Evolutionary conservation across 192 early-diverging fungal genomes (phyloP), one percentile per base, ranked within the genome.

Genomic region (Geranomyces variabilis): DNA sequence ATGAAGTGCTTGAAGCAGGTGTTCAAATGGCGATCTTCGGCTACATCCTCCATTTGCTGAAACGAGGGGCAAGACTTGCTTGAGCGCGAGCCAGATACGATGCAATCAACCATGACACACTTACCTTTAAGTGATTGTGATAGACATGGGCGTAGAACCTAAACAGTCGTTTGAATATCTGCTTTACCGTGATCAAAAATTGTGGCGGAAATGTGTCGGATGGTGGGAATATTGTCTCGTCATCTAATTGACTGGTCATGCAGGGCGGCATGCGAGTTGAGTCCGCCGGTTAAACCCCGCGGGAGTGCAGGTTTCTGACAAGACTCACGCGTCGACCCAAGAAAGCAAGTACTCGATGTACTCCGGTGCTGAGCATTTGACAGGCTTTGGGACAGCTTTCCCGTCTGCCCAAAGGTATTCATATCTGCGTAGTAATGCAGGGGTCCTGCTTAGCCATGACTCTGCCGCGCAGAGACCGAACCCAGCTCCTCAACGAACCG

Each of bases 361-460:
- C 45, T 75, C 58, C 7, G 76, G 74, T 8, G 74, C 76, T 45
- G 76, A 41, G 36, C 71, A 74, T 44, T 64, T 55, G 28, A 66
- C 53, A 1, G 76, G 76, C 60, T 76, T 67, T 89, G 64, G 49
- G 12, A 71, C 61, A 2, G 69, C 53, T 44, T 73, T 79, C 3
- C 79, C 79, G 69, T 78, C 79, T 13, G 79, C 75, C 75, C 79
- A 77, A 19, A 77, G 68, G 60, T 80, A 80, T 46, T 80, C 71
- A 60, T 77, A 79, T 78, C 75, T 79, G 36, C 3, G 36, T 10
- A 41, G 21, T 9, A 6, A 19, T 13, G 24, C 7, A 57, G 19
- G 8, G 10, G 10, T 10, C 3, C 36, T 7, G 36, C 36, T 41
- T 41, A 41, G 36, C 10, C 36, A 41, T 7, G 36, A 41, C 5